These are phyloP conservation scores for Tetracladium maxilliforme DNA, from an alignment of 2,329 filamentous ascomycete species.

Conservation along the genomic window DNA sequence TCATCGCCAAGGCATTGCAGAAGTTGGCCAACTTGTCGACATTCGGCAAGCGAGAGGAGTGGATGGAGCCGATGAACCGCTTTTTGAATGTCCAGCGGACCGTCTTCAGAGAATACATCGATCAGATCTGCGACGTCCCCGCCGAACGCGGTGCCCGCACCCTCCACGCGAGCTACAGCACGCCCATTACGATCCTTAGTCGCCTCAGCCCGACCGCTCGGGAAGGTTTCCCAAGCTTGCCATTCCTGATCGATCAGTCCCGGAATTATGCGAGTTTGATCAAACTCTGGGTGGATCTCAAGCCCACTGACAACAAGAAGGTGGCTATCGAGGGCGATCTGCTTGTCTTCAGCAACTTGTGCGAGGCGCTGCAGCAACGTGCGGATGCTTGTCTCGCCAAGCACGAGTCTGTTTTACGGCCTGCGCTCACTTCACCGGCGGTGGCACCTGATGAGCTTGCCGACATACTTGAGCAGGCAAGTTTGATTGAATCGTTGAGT, in stretches of 20 bases:
- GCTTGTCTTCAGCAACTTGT: slow-evolving; percentile 13
- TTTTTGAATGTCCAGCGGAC: slow-evolving; percentile 65
- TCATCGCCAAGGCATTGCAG: slow-evolving; percentile 86
- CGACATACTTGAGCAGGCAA: no score
- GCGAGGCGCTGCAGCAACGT: slow-evolving; percentile 12
- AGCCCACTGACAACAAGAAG: background rate
- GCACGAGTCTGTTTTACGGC: no score
- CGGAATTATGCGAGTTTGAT: slow-evolving; percentile 75
- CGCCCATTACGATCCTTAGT: slow-evolving; percentile 77
- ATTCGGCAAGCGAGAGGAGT: slow-evolving; percentile 90
- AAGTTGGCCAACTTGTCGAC: slow-evolving; percentile 81
- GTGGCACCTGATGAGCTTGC: no score
- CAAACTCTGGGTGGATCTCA: slow-evolving; percentile 51
- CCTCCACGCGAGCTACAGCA: slow-evolving; percentile 76
- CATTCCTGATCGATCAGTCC: slow-evolving; percentile 82
- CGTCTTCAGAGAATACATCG: slow-evolving; percentile 76
- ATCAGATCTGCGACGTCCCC: slow-evolving; percentile 72
- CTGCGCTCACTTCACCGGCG: no score
- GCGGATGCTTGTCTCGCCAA: slow-evolving; percentile 14
- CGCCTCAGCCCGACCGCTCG: slow-evolving; percentile 67
- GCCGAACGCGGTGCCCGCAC: slow-evolving; percentile 49
- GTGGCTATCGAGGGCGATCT: slow-evolving; percentile 14
- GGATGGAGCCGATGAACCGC: slow-evolving; percentile 97
- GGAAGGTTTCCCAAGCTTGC: slow-evolving; percentile 86
- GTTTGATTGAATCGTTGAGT: no score